Evolutionary conservation across 2,329 filamentous ascomycete genomes (phyloP), one percentile per base, ranked within the genome.

Genomic region (Aspergillus tamarii): DNA sequence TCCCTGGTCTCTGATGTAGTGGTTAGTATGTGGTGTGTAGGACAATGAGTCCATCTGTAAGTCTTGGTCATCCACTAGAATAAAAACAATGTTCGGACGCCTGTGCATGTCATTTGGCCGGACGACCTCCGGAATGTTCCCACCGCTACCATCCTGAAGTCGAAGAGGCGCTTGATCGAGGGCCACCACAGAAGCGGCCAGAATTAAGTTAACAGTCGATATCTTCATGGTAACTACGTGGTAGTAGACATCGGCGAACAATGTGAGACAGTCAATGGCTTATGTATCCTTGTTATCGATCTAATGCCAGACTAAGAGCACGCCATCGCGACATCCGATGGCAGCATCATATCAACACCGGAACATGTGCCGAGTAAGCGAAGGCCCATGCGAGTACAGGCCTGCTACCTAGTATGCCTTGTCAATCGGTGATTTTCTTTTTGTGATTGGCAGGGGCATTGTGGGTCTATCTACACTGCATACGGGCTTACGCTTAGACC

Each of bases 41-140:
- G 84, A 78, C 4, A 89, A 68, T 0, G 87, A 89, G 53, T 85
- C 77, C 70, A 90, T 79, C 26, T 85, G 84, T 5, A 85, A 72
- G 70, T 90, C 88, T 69, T 90, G 88, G 66, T 91, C 88, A 66
- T 91, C 88, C 0, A 86, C 88, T 52, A 90, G 76, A 64, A 90
- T 86, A 71, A 90, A 88, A 34, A 91, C 77, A 54, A 90, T 85
- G 65, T 90, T 90, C 0, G 82, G 78, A 16, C 64, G 69, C 4
- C 26, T 28, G 14, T 53, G 19, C 0, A 12, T 53, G 26, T 0
- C 45, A 48, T 19, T 8, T 0, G 28, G 12, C 2, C 28, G 16
- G 3, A 10, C 2, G 6, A 34, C n/a, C 1, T 53, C 28, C 3
- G 26, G 26, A 28, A 36, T 16, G 16, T 8, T 36, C 34, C 34